Conservation (phyloP, 2,329 filamentous ascomycete genomes). For the Calonectria pauciramosa region DNA sequence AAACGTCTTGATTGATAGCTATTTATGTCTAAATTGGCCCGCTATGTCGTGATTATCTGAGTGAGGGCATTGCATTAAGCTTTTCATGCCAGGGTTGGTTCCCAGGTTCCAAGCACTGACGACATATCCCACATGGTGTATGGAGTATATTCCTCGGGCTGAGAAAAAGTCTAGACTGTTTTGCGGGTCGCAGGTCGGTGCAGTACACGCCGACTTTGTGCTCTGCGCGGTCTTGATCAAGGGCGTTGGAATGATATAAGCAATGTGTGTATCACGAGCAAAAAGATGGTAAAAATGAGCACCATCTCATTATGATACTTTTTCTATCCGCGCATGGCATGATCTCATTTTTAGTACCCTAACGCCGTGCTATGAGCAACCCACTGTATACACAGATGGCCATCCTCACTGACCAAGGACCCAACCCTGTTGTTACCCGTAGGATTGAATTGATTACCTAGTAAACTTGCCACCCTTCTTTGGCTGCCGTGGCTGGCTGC, state of each 20-base stretch:
- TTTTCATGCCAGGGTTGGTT: not conserved
- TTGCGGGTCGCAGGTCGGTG: not conserved
- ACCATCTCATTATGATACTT: not conserved
- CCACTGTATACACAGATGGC: constrained; percentile 36
- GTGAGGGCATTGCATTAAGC: not conserved
- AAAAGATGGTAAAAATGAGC: not conserved
- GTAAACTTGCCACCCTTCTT: constrained; percentile 43
- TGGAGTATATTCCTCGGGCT: not conserved
- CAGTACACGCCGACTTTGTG: not conserved
- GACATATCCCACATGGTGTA: not conserved
- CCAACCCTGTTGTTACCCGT: constrained; percentile 24
- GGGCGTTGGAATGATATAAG: not conserved
- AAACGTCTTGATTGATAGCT: not conserved
- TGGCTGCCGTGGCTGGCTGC: constrained; percentile 79
- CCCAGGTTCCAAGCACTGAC: not conserved
- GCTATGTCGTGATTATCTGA: not conserved
- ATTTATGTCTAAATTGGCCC: not conserved
- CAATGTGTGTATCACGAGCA: not conserved
- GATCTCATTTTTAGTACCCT: constrained; percentile 47
- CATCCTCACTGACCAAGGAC: constrained; percentile 29
- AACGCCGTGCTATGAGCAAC: constrained; percentile 48
- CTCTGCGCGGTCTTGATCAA: not conserved
- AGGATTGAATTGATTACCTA: constrained; percentile 31
- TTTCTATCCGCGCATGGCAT: constrained; percentile 36
- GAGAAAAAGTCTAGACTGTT: not conserved